Evolutionary conservation across 202 grass and related monocot genomes (phyloP).

Genomic region (Bolboschoenoplectus hybrid): DNA sequence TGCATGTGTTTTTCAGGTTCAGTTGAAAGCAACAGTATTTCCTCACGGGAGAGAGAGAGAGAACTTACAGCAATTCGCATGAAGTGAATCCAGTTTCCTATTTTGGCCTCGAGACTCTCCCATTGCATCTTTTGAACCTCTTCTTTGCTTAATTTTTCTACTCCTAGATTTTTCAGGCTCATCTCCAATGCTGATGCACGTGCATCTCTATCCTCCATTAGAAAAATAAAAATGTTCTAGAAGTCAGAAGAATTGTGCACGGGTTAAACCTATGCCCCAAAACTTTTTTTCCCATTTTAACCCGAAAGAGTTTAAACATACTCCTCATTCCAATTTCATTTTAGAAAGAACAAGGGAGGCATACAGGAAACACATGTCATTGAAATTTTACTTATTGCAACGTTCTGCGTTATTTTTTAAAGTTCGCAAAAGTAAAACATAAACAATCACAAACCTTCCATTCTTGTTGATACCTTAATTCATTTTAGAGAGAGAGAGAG

Average conservation of each 20-base stretch:
- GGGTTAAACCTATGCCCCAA: not conserved
- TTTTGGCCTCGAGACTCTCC: conserved; percentile 93
- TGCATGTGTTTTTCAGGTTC: not conserved
- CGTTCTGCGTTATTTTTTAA: not conserved
- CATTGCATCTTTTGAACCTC: conserved; percentile 98
- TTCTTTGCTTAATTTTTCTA: conserved; percentile 96
- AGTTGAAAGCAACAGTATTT: not conserved
- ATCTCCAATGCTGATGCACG: conserved; percentile 83
- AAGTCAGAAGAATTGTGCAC: not conserved
- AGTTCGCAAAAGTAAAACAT: conserved; percentile 18
- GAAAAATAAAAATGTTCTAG: not conserved
- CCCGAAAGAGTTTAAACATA: not conserved
- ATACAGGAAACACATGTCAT: not conserved
- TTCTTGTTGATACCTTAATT: conserved; percentile 18
- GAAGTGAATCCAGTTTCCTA: conserved; percentile 94
- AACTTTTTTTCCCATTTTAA: not conserved
- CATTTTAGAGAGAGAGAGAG: not conserved
- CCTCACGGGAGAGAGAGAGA: not conserved
- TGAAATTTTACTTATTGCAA: not conserved
- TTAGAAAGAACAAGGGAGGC: not conserved
- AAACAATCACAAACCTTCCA: conserved; percentile 21
- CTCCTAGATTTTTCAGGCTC: conserved; percentile 87
- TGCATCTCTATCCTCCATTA: conserved; percentile 53
- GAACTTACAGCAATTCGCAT: conserved; percentile 93
- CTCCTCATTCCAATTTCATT: conserved; percentile 8